Evolutionary conservation across 1,284 basidiomycete genomes (phyloP), one percentile per base, ranked within the genome.

Genomic region (Ustilago sp.): DNA sequence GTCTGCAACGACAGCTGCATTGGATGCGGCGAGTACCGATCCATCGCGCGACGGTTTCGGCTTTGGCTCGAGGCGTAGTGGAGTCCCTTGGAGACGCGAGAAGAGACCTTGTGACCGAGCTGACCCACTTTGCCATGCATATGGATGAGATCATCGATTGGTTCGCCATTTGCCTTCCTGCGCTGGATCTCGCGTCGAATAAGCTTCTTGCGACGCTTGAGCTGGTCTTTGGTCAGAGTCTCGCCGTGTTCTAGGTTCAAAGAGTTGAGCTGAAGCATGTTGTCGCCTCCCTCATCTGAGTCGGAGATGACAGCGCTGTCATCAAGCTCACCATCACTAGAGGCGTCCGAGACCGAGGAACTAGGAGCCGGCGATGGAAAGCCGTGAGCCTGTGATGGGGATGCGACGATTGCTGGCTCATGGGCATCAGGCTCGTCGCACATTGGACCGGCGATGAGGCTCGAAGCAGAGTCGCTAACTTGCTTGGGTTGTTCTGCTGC

Each of bases 31-130:
- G 82, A 81, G 64, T 79, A 83, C 17, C 71, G 68, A 23, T 79
- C 81, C 78, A 83, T 83, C 2, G 82, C 82, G 23, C 82, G 70
- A 11, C 79, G 81, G 52, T 80, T 82, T 41, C 82, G 75, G 48
- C 73, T 77, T 59, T 68, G 56, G 55, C 74, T 80, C 8, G 74
- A 63, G 12, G 74, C 81, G 50, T 83, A 83, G 38, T 73, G 65
- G 31, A 83, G 60, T n/a, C 79, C 76, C n/a, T 74, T 70, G 5
- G 72, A 72, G 35, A 83, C 76, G 12, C 69, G 72, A 12, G 65
- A 48, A 8, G 74, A 69, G 6, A 82, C 63, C 32, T 48, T 55
- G 51, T 77, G 69, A 28, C 69, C 57, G n/a, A 75, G 63, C 51
- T 75, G 63, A 12, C 67, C 63, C 9, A 62, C 36, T 19, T 63